Evolutionary conservation across 2,329 filamentous ascomycete genomes (phyloP).

Genomic region (Verticillium isaacii): DNA sequence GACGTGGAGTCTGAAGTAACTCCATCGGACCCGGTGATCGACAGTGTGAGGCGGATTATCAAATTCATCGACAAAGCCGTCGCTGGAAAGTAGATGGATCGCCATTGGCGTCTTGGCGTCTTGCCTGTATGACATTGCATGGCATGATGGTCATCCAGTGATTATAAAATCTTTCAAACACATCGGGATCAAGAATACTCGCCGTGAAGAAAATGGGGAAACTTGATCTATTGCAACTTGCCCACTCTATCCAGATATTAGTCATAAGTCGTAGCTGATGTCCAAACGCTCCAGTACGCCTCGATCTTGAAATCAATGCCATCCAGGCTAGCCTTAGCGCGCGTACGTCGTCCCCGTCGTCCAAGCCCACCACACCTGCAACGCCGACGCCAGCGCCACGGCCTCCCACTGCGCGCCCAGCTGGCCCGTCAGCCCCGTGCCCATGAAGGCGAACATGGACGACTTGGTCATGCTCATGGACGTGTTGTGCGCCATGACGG

Average conservation of each 20-base stretch:
- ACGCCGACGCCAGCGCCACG: conserved; percentile 1
- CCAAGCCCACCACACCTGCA: conserved; percentile 6
- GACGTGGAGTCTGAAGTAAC: neutral
- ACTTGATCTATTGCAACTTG: too few species aligned
- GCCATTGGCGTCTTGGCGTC: neutral
- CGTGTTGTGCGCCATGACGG: conserved; percentile 7
- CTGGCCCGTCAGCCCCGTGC: conserved; percentile 8
- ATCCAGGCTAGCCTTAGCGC: neutral
- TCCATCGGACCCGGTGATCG: neutral
- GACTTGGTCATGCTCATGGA: conserved; percentile 9
- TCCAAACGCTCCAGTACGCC: too few species aligned
- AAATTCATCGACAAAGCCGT: neutral
- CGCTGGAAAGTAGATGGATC: neutral
- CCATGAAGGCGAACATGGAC: conserved; percentile 9
- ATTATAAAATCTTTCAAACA: too few species aligned
- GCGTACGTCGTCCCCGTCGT: neutral
- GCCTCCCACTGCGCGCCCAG: conserved; percentile 11
- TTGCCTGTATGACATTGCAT: neutral
- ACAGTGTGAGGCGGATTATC: neutral
- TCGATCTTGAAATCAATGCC: too few species aligned
- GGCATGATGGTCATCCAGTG: too few species aligned
- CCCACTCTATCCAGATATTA: too few species aligned
- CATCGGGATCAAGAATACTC: too few species aligned
- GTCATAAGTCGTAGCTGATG: too few species aligned
- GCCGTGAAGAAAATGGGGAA: too few species aligned